Evolutionary conservation across 441 rosid genomes (phyloP).

Genomic region (Eruca vesicaria): DNA sequence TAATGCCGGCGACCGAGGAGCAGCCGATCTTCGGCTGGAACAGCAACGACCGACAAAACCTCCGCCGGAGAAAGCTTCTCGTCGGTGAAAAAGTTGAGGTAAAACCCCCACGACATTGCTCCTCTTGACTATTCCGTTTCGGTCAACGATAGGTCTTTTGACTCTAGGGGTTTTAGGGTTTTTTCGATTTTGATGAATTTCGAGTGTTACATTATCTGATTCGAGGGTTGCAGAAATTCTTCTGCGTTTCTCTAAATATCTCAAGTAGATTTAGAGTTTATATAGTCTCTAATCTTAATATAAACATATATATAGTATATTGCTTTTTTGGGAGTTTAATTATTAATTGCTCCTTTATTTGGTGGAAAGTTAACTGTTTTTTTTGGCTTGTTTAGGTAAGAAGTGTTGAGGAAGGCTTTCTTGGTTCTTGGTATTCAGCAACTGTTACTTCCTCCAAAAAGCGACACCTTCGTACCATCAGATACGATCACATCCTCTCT

Average conservation of each 20-base stretch:
- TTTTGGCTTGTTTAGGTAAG: constrained; percentile 49
- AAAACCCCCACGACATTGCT: neutral
- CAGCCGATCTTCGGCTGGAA: constrained; percentile 25
- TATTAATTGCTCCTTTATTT: neutral
- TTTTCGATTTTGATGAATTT: constrained; percentile 10
- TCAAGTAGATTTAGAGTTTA: neutral
- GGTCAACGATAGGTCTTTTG: neutral
- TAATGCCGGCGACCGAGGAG: constrained; percentile 31
- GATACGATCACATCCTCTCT: constrained; percentile 51
- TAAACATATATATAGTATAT: too few species aligned
- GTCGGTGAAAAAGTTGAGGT: constrained; percentile 49
- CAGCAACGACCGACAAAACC: constrained; percentile 23
- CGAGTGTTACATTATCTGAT: neutral
- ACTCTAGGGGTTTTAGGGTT: constrained; percentile 12
- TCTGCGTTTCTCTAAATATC: neutral
- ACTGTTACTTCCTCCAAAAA: constrained; percentile 34
- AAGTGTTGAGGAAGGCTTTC: constrained; percentile 67
- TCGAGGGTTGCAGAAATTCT: neutral
- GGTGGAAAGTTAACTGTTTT: neutral
- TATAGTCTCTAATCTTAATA: too few species aligned
- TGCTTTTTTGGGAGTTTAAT: constrained; percentile 3
- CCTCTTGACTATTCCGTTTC: neutral
- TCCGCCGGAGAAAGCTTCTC: constrained; percentile 31
- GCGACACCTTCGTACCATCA: constrained; percentile 25
- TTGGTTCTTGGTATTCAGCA: constrained; percentile 74